These are phyloP conservation scores for Phytophthora melonis DNA, from an alignment of 352 stramenopile species.

Conservation along the genomic window DNA sequence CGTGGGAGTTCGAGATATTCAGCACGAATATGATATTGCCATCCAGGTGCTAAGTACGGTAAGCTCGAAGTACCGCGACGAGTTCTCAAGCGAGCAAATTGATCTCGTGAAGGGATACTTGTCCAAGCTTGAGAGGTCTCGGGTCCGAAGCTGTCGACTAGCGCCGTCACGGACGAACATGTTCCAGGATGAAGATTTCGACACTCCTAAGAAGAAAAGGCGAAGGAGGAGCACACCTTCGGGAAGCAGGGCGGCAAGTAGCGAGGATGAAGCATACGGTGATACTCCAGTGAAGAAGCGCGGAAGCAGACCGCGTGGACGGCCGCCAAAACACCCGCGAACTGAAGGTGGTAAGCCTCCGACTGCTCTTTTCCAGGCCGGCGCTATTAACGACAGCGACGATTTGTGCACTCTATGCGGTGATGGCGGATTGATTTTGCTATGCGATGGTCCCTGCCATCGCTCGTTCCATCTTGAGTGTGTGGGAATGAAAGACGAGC, in stretches of 20 bases:
- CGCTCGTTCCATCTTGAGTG: constrained; percentile 94
- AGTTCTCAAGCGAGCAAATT: constrained; percentile 87
- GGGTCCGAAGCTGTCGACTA: constrained; percentile 79
- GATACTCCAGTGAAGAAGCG: constrained; percentile 45
- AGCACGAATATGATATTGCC: constrained; percentile 89
- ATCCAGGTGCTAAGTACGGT: constrained; percentile 86
- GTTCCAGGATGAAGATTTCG: constrained; percentile 47
- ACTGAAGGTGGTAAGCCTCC: constrained; percentile 16
- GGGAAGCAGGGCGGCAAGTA: constrained; percentile 35
- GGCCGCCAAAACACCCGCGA: constrained; percentile 46
- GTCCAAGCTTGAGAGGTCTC: constrained; percentile 82
- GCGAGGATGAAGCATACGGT: constrained; percentile 53
- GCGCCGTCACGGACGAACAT: constrained; percentile 40
- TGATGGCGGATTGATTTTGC: constrained; percentile 91
- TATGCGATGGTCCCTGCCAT: constrained; percentile 94
- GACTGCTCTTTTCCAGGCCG: constrained; percentile 51
- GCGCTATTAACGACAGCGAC: constrained; percentile 86
- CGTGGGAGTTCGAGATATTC: constrained; percentile 58
- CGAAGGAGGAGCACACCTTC: constrained; percentile 50
- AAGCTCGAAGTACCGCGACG: constrained; percentile 76
- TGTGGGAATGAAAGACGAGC: constrained; percentile 86
- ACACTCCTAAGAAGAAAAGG: constrained; percentile 55
- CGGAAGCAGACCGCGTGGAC: constrained; percentile 39
- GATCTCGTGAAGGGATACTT: constrained; percentile 83
- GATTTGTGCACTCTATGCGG: constrained; percentile 93